Conservation (phyloP, 2,329 filamentous ascomycete genomes). For the Verticillium alfalfae region DNA sequence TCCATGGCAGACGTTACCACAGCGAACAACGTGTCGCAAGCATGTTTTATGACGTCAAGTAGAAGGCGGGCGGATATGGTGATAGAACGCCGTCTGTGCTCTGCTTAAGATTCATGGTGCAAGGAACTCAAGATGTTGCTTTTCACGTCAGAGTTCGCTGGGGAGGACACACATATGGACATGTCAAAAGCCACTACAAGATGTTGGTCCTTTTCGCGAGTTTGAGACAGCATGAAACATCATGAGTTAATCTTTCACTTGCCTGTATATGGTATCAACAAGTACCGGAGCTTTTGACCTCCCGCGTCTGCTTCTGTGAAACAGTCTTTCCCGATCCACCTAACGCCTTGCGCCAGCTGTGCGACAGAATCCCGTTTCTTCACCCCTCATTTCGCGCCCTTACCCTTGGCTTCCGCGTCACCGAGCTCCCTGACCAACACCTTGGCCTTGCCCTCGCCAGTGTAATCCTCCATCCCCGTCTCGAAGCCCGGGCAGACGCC, state of each 20-base stretch:
- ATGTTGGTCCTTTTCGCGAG: neutral
- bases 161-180: neutral
- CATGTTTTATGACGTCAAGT: neutral
- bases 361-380: neutral
- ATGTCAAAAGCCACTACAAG: neutral
- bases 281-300: neutral
- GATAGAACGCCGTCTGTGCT: neutral
- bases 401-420: slow-evolving; percentile 84
- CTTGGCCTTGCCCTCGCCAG: slow-evolving; percentile 65
- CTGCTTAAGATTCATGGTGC: neutral
- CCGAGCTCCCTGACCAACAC: slow-evolving; percentile 79
- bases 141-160: neutral
- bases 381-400: slow-evolving; percentile 59
- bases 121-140: neutral
- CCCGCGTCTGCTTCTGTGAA: neutral
- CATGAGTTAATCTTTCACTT: neutral
- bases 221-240: neutral
- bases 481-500: slow-evolving; percentile 84
- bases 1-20: neutral
- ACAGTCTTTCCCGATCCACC: neutral
- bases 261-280: neutral
- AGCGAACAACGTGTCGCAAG: neutral
- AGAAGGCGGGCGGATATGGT: neutral
- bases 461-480: slow-evolving; percentile 75
- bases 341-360: slow-evolving; percentile 4